Conservation (phyloP, 140 eudicot genomes). For the Bidens hawaiensis region DNA sequence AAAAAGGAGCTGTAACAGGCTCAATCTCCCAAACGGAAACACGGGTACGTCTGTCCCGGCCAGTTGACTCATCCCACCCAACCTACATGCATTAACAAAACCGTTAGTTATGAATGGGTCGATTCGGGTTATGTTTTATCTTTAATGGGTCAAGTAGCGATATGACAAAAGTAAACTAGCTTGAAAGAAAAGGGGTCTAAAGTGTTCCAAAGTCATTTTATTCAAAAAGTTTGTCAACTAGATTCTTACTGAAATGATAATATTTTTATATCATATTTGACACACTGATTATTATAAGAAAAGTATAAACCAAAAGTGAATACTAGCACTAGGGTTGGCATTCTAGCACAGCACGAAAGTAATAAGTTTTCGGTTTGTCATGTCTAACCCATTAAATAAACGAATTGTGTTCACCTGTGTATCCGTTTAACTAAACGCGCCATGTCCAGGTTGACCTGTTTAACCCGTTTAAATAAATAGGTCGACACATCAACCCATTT, state of each 20-base stretch:
- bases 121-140: neutral
- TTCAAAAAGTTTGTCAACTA: neutral
- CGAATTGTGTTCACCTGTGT: neutral
- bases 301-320: neutral
- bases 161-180: neutral
- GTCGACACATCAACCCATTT: too few species aligned
- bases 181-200: neutral
- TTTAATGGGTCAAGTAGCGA: too few species aligned
- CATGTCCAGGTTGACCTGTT: too few species aligned
- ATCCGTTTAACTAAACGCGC: too few species aligned
- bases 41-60: constrained; percentile 85
- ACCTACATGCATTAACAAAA: constrained; percentile 40
- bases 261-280: neutral
- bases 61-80: constrained; percentile 97
- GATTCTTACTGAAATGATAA: neutral
- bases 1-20: constrained; percentile 92
- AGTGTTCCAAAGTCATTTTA: neutral
- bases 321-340: too few species aligned
- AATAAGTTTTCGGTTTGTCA: too few species aligned
- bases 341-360: too few species aligned
- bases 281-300: neutral
- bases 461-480: too few species aligned
- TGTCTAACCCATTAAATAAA: neutral
- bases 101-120: neutral
- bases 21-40: constrained; percentile 96